phyloP scores from a whole-genome alignment of 345 rosid species.

The Carallia pectinifolia region DNA sequence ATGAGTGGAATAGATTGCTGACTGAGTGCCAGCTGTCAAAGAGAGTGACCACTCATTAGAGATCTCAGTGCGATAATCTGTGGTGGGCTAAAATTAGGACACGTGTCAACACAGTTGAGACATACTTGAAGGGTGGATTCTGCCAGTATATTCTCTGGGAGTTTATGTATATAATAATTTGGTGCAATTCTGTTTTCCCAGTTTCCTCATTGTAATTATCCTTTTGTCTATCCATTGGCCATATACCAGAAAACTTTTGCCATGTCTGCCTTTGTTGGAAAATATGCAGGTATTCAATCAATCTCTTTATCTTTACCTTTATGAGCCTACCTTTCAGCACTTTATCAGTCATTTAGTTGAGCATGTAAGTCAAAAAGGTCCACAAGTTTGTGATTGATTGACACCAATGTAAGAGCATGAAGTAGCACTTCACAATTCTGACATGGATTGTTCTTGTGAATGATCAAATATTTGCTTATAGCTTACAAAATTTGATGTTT shows the following conservation, averaged over 20 bases:
- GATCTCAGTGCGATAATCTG: slow-evolving; percentile 66
- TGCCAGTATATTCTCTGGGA: slow-evolving; percentile 45
- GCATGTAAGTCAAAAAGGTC: too few species aligned
- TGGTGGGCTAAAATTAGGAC: slow-evolving; percentile 47
- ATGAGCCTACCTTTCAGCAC: too few species aligned
- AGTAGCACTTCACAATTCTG: too few species aligned
- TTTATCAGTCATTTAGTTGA: not conserved
- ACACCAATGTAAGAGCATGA: too few species aligned
- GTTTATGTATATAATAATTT: slow-evolving; percentile 41
- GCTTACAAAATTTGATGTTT: not conserved
- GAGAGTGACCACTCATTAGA: slow-evolving; percentile 48
- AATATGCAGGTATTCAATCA: slow-evolving; percentile 66
- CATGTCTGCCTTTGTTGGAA: slow-evolving; percentile 91
- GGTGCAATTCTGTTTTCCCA: slow-evolving; percentile 34
- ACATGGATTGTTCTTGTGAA: too few species aligned
- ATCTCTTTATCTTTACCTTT: not conserved
- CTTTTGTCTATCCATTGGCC: slow-evolving; percentile 20
- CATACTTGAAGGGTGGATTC: slow-evolving; percentile 24
- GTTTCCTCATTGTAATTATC: slow-evolving; percentile 26
- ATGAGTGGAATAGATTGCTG: slow-evolving; percentile 22
- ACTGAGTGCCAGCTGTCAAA: slow-evolving; percentile 41
- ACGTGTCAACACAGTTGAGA: slow-evolving; percentile 28
- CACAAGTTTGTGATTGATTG: too few species aligned
- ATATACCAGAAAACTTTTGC: slow-evolving; percentile 6
- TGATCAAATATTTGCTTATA: not conserved